Evolutionary conservation across 2,329 filamentous ascomycete species (phyloP).

Genomic region (Pseudogymnoascus sp.): DNA sequence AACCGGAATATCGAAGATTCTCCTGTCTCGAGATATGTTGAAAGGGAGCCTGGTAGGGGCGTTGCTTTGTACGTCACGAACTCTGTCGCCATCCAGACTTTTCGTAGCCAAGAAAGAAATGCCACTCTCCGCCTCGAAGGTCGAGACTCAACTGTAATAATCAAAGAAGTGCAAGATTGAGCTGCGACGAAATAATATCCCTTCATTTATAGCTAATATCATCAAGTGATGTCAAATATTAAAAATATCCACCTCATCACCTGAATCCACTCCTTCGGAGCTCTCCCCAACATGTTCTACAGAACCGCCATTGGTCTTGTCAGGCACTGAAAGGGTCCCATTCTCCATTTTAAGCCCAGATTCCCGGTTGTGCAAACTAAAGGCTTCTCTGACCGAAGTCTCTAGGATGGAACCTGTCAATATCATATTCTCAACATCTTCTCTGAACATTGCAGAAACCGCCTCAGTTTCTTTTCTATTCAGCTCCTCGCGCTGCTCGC

Average conservation of each 20-base stretch:
- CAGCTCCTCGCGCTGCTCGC: conserved; percentile 30
- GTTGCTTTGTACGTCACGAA: too few relatives aligned
- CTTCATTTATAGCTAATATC: background rate
- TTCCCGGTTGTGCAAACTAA: background rate
- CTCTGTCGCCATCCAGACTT: too few relatives aligned
- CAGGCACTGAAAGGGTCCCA: background rate
- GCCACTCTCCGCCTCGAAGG: too few relatives aligned
- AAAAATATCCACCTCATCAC: background rate
- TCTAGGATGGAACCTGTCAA: conserved; percentile 28
- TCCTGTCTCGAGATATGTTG: background rate
- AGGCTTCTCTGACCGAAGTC: conserved; percentile 19
- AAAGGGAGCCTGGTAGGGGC: too few relatives aligned
- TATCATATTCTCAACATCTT: conserved; percentile 26
- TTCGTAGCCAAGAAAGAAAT: too few relatives aligned
- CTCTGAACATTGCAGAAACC: conserved; percentile 22
- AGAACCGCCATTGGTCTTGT: background rate
- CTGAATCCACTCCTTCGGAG: background rate
- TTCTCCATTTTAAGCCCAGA: background rate
- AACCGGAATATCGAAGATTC: background rate
- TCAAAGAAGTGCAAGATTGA: background rate
- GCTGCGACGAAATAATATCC: background rate
- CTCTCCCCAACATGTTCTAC: background rate
- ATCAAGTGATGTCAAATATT: background rate
- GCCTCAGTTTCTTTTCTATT: conserved; percentile 29
- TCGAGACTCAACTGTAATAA: background rate